These are phyloP conservation scores for Tylopilus sp. DNA, from an alignment of 1,284 basidiomycete species.

Conservation along the genomic window DNA sequence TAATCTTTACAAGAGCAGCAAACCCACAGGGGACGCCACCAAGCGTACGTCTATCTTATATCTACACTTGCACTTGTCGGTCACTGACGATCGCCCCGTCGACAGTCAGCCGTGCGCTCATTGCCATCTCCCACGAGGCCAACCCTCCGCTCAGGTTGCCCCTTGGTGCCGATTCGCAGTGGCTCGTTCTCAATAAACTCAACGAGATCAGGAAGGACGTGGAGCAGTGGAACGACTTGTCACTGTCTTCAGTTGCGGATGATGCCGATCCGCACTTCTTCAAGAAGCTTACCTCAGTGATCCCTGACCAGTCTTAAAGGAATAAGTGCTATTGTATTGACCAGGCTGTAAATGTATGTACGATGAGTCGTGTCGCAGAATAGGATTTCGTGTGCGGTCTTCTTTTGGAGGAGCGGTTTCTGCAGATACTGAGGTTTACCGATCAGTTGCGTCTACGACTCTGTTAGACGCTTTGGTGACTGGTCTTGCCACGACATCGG, in stretches of 20 bases:
- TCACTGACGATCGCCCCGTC: background rate
- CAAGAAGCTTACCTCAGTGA: slow-evolving; percentile 5
- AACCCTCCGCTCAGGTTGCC: slow-evolving; percentile 26
- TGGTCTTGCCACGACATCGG: no score
- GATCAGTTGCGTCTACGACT: no score
- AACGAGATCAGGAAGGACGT: slow-evolving; percentile 18
- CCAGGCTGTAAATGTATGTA: no score
- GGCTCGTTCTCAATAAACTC: slow-evolving; percentile 17
- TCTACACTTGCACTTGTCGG: background rate
- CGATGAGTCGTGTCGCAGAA: no score
- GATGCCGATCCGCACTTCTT: slow-evolving; percentile 19
- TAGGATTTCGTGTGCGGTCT: no score
- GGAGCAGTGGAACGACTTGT: slow-evolving; percentile 19
- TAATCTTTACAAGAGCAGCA: slow-evolving; percentile 6
- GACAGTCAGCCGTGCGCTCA: slow-evolving; percentile 20
- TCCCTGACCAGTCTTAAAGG: background rate
- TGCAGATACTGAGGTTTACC: no score
- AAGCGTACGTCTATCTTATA: slow-evolving; percentile 12
- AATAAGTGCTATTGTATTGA: no score
- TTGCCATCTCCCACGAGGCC: slow-evolving; percentile 17
- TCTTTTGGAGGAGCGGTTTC: no score
- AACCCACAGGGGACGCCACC: slow-evolving; percentile 1
- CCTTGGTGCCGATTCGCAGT: slow-evolving; percentile 23
- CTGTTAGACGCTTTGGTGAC: no score
- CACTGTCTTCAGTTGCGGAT: slow-evolving; percentile 23